phyloP scores from a whole-genome alignment of 352 stramenopile genomes.

The Phytopythium chamaehyphon region DNA sequence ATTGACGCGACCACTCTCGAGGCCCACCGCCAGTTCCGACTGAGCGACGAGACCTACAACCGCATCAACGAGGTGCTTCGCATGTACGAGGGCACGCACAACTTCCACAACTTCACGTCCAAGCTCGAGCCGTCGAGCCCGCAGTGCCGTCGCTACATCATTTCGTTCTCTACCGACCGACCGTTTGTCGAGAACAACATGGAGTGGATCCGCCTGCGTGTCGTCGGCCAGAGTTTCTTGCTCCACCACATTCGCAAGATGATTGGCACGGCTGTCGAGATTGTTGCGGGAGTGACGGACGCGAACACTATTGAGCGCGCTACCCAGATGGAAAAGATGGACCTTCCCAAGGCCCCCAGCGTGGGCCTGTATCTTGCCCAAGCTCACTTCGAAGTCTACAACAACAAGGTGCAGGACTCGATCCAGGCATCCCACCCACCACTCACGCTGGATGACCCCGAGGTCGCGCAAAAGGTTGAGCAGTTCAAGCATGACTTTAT shows the following conservation, averaged over 20 bases:
- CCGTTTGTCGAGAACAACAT: conserved; percentile 86
- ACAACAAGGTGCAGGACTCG: conserved; percentile 64
- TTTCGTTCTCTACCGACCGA: conserved; percentile 82
- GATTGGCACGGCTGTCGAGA: conserved; percentile 84
- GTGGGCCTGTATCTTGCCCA: conserved; percentile 84
- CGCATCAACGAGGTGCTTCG: conserved; percentile 51
- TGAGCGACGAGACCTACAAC: conserved; percentile 47
- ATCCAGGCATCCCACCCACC: conserved; percentile 66
- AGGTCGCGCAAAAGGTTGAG: conserved; percentile 49
- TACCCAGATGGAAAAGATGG: conserved; percentile 79
- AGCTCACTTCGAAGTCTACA: conserved; percentile 87
- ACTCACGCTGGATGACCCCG: conserved; percentile 55
- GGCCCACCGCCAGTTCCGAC: conserved; percentile 68
- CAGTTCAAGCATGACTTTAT: conserved; percentile 78
- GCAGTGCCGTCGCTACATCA: conserved; percentile 90
- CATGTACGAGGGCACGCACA: conserved; percentile 86
- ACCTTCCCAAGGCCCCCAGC: conserved; percentile 81
- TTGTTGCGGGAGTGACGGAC: conserved; percentile 57
- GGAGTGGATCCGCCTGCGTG: conserved; percentile 94
- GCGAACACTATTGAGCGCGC: conserved; percentile 48
- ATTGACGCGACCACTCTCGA: conserved; percentile 61
- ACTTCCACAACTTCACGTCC: conserved; percentile 98
- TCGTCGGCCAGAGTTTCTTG: conserved; percentile 96
- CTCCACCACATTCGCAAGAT: conserved; percentile 99
- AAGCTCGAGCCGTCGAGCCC: conserved; percentile 81